phyloP scores from a whole-genome alignment of 805 yeast genomes.

The Ogataea haglerorum region DNA sequence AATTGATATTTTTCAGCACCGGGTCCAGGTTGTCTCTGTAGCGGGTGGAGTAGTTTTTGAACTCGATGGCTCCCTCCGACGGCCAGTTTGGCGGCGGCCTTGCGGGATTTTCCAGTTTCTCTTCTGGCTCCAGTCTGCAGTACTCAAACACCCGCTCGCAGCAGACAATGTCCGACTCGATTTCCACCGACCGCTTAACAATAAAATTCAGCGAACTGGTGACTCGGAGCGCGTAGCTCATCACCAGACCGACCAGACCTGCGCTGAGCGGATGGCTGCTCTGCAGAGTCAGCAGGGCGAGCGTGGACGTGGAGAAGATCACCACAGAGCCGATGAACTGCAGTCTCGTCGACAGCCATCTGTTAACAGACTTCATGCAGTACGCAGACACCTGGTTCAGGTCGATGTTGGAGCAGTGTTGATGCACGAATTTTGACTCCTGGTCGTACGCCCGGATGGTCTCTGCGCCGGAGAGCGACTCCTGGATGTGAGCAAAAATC shows the following conservation, averaged over 20 bases:
- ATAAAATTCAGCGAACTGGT: conserved; percentile 52
- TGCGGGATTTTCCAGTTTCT: conserved; percentile 33
- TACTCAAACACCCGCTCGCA: conserved; percentile 94
- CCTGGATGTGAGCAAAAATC: conserved; percentile 78
- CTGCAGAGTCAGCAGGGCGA: conserved; percentile 40
- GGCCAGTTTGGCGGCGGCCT: conserved; percentile 54
- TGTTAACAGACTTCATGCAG: conserved; percentile 50
- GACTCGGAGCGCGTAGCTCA: conserved; percentile 60
- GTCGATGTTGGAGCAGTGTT: conserved; percentile 51
- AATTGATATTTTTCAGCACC: conserved; percentile 47
- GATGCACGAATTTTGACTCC: conserved; percentile 52
- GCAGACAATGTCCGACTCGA: conserved; percentile 65
- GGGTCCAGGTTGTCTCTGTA: conserved; percentile 59
- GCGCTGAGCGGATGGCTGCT: conserved; percentile 45
- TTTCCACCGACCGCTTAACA: conserved; percentile 59
- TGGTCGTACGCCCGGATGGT: conserved; percentile 81
- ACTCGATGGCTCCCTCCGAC: conserved; percentile 43
- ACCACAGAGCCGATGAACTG: conserved; percentile 59
- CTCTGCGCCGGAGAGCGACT: conserved; percentile 70
- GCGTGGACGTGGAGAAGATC: conserved; percentile 47
- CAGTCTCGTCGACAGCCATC: conserved; percentile 65
- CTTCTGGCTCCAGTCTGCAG: conserved; percentile 73
- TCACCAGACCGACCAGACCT: conserved; percentile 60
- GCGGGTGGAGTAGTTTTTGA: conserved; percentile 52
- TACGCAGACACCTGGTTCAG: conserved; percentile 45